Percentiles rank a stretch among this genome's conserved stretches.
Evolutionary conservation across 1,284 basidiomycete genomes (phyloP).

Genomic region (Lentinula novae-zelandiae): DNA sequence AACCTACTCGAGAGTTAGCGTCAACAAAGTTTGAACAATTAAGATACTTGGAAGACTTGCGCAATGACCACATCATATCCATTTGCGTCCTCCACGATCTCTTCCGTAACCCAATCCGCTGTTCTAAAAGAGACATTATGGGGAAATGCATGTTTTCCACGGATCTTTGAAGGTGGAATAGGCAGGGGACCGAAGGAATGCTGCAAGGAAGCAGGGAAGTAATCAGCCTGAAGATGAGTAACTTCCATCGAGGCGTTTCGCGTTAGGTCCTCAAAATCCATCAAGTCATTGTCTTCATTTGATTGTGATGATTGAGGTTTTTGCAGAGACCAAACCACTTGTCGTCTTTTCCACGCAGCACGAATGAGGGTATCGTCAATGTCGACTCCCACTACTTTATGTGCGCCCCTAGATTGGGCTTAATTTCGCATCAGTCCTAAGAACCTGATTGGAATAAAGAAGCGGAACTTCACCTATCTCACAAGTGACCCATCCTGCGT

Average conservation of each 20-base stretch:
- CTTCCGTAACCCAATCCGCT: conserved; percentile 64
- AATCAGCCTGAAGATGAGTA: conserved; percentile 26
- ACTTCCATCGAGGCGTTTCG: background rate
- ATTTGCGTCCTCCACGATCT: conserved; percentile 51
- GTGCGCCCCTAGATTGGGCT: conserved; percentile 64
- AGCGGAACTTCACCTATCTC: conserved; percentile 60
- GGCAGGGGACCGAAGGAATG: conserved; percentile 72
- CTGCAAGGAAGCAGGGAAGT: conserved; percentile 74
- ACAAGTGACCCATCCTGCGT: conserved; percentile 78
- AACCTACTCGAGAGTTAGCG: conserved; percentile 42
- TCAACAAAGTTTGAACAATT: background rate
- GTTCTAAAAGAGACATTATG: conserved; percentile 70
- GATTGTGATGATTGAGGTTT: conserved; percentile 27
- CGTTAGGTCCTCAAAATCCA: background rate
- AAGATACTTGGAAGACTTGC: conserved; percentile 38
- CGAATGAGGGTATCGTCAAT: conserved; percentile 71
- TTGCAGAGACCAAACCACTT: conserved; percentile 67
- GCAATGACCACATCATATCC: conserved; percentile 73
- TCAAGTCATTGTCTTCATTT: background rate
- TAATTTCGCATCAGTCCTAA: background rate
- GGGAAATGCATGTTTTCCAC: conserved; percentile 50
- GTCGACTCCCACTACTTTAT: conserved; percentile 73
- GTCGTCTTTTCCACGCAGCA: conserved; percentile 65
- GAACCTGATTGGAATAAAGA: background rate
- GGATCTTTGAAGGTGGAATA: conserved; percentile 42